Base-by-base conservation (phyloP, 2,329 filamentous ascomycete species). In the Lasiodiplodia sp. region DNA sequence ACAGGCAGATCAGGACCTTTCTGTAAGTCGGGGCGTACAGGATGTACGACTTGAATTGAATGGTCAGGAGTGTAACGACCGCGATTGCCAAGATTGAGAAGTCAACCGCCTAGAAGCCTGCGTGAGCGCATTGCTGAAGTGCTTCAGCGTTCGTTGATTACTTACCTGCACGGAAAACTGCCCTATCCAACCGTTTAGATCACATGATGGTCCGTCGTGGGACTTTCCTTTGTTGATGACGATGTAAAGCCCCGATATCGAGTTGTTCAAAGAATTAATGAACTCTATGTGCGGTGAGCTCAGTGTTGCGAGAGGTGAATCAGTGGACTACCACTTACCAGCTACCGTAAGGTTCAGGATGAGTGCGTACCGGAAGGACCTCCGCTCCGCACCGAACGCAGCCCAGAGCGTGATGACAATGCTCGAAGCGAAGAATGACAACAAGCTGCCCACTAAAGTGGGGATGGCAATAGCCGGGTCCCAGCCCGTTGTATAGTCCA, bases 1-100 rank as follows among this genome's bases (percentile, higher is more conserved):
- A 74, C 1, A 73, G 71, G 71, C 81, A 83, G 16, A 83, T 78
- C 6, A 76, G 55, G 4, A 77, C 66, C 53, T 79, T 79, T 51
- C 72, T 72, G 37, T 69, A 31, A 40, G 73, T 73, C 55, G 77
- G 73, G 1, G 72, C 71, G 53, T 79, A 70, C 28, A 77, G 74
- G 70, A 80, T 72, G 55, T 77, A 76, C 3, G 78, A 76, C 67
- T 74, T 76, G 63, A 77, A 75, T 18, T 75, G 78, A 11, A 84
- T 78, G 0, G 80, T 81, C 38, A 82, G 75, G 5, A 83, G 75
- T 4, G 81, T 83, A 1, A 81, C 76, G 21, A 85, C 75, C 8
- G 82, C 78, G 31, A 85, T 84, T 49, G 82, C 79, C 14, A 85
- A 74, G 66, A 85, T 82, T 31, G 79, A 81, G 69, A 83, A 78